Conservation (phyloP, 768 basidiomycete species). For the Candolleomyces eurysporus region DNA sequence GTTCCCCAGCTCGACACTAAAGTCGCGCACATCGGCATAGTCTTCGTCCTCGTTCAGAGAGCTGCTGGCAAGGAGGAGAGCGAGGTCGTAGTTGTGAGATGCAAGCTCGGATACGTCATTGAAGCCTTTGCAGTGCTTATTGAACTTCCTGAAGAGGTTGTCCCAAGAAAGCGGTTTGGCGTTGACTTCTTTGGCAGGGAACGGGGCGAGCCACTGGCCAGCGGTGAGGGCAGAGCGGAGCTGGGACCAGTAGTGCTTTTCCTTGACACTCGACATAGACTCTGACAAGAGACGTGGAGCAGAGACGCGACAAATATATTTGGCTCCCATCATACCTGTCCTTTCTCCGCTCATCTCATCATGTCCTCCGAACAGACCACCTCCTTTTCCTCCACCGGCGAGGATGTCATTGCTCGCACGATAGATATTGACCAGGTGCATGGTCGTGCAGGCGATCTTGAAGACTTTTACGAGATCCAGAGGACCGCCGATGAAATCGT, state of each 20-base stretch:
- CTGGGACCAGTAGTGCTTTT: slow-evolving; percentile 77
- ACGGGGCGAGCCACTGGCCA: slow-evolving; percentile 65
- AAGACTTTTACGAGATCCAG: slow-evolving; percentile 73
- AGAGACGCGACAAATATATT: background rate
- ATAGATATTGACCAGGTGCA: slow-evolving; percentile 5
- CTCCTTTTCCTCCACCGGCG: slow-evolving; percentile 55
- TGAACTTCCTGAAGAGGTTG: slow-evolving; percentile 81
- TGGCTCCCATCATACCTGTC: no score
- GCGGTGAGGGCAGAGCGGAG: slow-evolving; percentile 68
- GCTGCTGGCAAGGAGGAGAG: slow-evolving; percentile 50
- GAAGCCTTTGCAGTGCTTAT: slow-evolving; percentile 73
- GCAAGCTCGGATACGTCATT: slow-evolving; percentile 36
- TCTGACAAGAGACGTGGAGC: background rate
- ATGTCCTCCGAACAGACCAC: slow-evolving; percentile 15
- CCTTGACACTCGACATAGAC: slow-evolving; percentile 46
- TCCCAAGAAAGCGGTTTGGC: slow-evolving; percentile 63
- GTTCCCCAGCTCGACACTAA: slow-evolving; percentile 43
- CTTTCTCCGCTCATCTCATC: no score
- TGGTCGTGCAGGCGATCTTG: slow-evolving; percentile 37
- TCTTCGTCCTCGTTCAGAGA: slow-evolving; percentile 57
- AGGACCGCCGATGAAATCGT: slow-evolving; percentile 62
- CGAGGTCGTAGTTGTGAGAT: slow-evolving; percentile 62
- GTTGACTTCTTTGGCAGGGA: slow-evolving; percentile 60
- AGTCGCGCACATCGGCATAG: slow-evolving; percentile 18
- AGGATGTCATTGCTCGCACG: slow-evolving; percentile 8